A percentile compares a stretch with the other conserved stretches of the same genome.
Conservation (phyloP, 2,329 filamentous ascomycete species). For the Talaromyces sp. region DNA sequence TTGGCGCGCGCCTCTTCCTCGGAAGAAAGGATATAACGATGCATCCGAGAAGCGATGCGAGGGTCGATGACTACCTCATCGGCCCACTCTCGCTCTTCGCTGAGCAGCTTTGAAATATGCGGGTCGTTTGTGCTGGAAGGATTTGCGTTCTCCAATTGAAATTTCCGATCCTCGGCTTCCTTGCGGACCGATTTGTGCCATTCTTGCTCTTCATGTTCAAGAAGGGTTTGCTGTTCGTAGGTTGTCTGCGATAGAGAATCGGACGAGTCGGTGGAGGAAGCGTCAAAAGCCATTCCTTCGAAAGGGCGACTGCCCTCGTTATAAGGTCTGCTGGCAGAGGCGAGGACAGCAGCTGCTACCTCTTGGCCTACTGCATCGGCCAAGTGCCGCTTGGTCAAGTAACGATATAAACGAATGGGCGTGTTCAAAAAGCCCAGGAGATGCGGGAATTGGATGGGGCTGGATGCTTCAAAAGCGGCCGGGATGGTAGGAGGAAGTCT, state of each 20-base stretch:
- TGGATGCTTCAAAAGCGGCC: constrained; percentile 65
- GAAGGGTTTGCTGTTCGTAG: constrained; percentile 61
- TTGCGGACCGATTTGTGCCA: constrained; percentile 80
- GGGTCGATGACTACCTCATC: constrained; percentile 70
- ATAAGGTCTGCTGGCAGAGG: constrained; percentile 38
- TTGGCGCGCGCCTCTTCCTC: constrained; percentile 67
- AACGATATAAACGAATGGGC: constrained; percentile 78
- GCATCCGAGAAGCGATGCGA: constrained; percentile 74
- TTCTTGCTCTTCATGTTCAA: constrained; percentile 69
- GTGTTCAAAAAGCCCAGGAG: constrained; percentile 91
- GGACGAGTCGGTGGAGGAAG: constrained; percentile 14
- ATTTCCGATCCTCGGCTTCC: constrained; percentile 20
- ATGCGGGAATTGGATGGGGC: constrained; percentile 75
- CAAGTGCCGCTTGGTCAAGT: constrained; percentile 74
- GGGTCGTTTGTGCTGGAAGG: constrained; percentile 24
- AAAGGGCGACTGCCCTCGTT: constrained; percentile 21
- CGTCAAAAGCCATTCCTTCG: constrained; percentile 16
- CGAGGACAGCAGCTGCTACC: constrained; percentile 77
- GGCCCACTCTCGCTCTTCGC: constrained; percentile 67
- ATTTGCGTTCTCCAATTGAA: background rate
- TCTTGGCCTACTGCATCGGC: constrained; percentile 85
- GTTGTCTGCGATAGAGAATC: constrained; percentile 29
- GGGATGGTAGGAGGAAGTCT: constrained; percentile 64
- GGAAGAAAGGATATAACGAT: constrained; percentile 64
- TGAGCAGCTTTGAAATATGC: background rate